Evolutionary conservation across 352 stramenopile genomes (phyloP), one percentile per base, ranked within the genome.

Genomic region (Phytopythium litorale): DNA sequence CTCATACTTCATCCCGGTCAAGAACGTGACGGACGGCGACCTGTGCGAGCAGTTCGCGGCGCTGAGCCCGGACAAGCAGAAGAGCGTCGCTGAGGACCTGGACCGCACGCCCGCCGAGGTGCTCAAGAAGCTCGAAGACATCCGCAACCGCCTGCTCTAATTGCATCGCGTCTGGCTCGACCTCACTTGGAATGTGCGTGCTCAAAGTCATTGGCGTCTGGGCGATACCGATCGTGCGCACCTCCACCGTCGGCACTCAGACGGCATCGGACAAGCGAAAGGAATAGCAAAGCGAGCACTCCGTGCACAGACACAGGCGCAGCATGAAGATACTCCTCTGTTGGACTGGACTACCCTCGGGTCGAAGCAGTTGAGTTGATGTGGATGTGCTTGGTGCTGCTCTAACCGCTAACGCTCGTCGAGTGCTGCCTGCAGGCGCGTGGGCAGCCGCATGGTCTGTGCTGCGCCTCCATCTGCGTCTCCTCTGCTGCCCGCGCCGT

Each of bases 51-150:
- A 98, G 64, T 99, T 98, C 67, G 87, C 81, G 33, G 70, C 77
- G 46, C 81, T 99, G 23, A 88, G 89, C 19, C 79, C 87, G 23
- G 91, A 98, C 56, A 98, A 98, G 43, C 97, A 99, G 65, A 88
- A 97, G 61, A 97, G 95, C 55, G 96, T 99, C 71, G 96, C 97
- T 33, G 91, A 97, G 68, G 84, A 97, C 58, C 84, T 99, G 28
- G 97, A 99, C 62, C 84, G 96, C 57, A 98, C 92, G n/a, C 92
- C 97, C 7, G 86, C 88, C 3, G 97, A 99, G 66, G 92, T 99
- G 58, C 86, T 98, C 49, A 99, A 99, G 71, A 99, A 99, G 75
- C 85, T 99, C 21, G 97, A 99, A 74, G 97, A 99, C 67, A 98
- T 98, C 67, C 87, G 94, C 67, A 98, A 99, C 76, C 81, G 92